Evolutionary conservation across 2,329 filamentous ascomycete species (phyloP).

Genomic region (Fusarium protoensiforme): DNA sequence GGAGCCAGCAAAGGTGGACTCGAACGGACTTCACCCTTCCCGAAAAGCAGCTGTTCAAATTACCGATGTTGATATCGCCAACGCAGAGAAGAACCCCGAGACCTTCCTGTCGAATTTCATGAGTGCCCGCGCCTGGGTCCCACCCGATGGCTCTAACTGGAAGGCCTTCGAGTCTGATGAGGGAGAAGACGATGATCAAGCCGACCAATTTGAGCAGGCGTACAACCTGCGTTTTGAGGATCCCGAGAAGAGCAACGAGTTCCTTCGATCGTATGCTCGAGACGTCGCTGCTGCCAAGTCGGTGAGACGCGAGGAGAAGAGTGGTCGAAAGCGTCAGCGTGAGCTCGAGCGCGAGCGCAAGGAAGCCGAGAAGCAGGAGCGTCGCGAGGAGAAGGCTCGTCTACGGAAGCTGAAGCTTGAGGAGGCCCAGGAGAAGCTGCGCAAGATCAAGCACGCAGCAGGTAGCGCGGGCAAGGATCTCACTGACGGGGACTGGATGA

Average conservation of each 20-base stretch:
- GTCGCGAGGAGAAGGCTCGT: constrained; percentile 83
- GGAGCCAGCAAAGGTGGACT: constrained; percentile 54
- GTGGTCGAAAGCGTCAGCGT: constrained; percentile 78
- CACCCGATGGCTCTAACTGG: constrained; percentile 72
- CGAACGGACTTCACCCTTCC: constrained; percentile 67
- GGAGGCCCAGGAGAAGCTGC: constrained; percentile 86
- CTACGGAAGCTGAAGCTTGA: constrained; percentile 90
- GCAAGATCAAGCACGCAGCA: constrained; percentile 89
- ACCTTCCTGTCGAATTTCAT: constrained; percentile 96
- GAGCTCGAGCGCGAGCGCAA: constrained; percentile 82
- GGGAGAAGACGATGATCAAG: constrained; percentile 79
- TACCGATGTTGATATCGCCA: constrained; percentile 73
- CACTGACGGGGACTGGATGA: constrained; percentile 83
- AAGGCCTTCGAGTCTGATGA: constrained; percentile 94
- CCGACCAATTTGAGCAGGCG: constrained; percentile 89
- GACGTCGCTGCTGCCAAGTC: constrained; percentile 84
- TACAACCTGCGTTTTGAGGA: constrained; percentile 98
- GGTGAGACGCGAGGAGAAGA: constrained; percentile 86
- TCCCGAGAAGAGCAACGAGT: constrained; percentile 86
- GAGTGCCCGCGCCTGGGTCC: constrained; percentile 89
- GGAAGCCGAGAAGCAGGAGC: constrained; percentile 80
- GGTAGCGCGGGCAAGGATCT: constrained; percentile 76
- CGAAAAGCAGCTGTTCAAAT: constrained; percentile 59
- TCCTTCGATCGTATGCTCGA: constrained; percentile 88
- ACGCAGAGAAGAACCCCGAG: constrained; percentile 90